Evolutionary conservation across 495 filamentous ascomycete genomes (phyloP).

Genomic region (Neurospora hispaniola): DNA sequence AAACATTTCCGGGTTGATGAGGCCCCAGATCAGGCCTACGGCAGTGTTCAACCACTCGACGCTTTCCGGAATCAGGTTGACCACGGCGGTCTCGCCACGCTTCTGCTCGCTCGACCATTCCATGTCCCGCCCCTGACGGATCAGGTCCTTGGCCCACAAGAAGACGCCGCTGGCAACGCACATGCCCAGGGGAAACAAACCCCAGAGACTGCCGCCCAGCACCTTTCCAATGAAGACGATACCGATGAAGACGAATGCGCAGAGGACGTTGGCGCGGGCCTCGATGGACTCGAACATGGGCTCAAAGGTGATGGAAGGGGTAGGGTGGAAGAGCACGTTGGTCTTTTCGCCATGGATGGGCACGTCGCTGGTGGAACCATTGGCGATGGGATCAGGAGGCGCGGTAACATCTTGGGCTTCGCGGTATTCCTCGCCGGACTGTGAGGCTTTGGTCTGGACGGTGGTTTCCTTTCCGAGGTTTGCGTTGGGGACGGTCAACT

Average conservation of each 20-base stretch:
- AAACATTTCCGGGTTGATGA: conserved; percentile 93
- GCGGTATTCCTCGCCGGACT: conserved; percentile 62
- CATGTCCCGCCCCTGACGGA: conserved; percentile 66
- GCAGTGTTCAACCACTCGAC: conserved; percentile 90
- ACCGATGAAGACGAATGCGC: conserved; percentile 53
- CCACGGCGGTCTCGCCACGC: conserved; percentile 67
- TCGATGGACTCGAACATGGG: conserved; percentile 75
- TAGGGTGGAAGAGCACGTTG: conserved; percentile 91
- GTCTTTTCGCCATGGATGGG: conserved; percentile 95
- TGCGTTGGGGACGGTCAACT: conserved; percentile 84
- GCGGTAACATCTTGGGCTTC: conserved; percentile 80
- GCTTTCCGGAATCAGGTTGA: conserved; percentile 84
- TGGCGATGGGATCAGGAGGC: conserved; percentile 73
- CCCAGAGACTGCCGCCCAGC: conserved; percentile 61
- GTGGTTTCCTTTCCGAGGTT: conserved; percentile 65
- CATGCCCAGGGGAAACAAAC: conserved; percentile 57
- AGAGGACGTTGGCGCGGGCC: conserved; percentile 54
- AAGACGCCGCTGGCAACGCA: conserved; percentile 66
- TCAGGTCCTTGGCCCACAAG: conserved; percentile 80
- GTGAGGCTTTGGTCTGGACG: conserved; percentile 48
- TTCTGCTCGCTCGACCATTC: conserved; percentile 86
- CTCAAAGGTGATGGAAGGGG: conserved; percentile 73
- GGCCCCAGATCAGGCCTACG: conserved; percentile 69
- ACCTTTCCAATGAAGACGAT: conserved; percentile 67
- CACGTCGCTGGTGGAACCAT: conserved; percentile 77